Evolutionary conservation across 2,329 filamentous ascomycete genomes (phyloP).

Genomic region (Emergomyces africanus): DNA sequence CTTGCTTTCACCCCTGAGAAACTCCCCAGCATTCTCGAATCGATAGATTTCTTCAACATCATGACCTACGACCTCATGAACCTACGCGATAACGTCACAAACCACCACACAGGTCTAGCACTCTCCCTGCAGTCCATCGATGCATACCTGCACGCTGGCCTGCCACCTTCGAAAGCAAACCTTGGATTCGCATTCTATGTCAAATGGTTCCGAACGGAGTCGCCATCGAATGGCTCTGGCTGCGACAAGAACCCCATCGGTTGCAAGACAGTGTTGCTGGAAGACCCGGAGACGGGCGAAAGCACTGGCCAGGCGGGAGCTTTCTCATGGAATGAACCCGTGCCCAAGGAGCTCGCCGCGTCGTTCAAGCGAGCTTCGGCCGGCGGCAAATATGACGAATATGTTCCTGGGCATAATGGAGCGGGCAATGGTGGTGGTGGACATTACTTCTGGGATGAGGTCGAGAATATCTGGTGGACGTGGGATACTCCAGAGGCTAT

Average conservation of each 20-base stretch:
- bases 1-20: constrained; percentile 44
- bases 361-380: constrained; percentile 47
- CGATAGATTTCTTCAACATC: constrained; percentile 30
- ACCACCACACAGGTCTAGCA: constrained; percentile 51
- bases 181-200: constrained; percentile 57
- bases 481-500: constrained; percentile 56
- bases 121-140: constrained; percentile 44
- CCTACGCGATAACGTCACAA: constrained; percentile 49
- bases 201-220: constrained; percentile 51
- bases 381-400: constrained; percentile 45
- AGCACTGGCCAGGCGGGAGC: constrained; percentile 20
- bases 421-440: constrained; percentile 41
- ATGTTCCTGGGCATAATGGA: constrained; percentile 31
- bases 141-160: constrained; percentile 47
- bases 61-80: constrained; percentile 67
- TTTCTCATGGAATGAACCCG: constrained; percentile 25
- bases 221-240: constrained; percentile 17
- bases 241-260: constrained; percentile 35
- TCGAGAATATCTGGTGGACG: constrained; percentile 55
- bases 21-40: constrained; percentile 40
- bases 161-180: constrained; percentile 44
- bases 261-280: constrained; percentile 47
- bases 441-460: constrained; percentile 54
- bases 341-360: constrained; percentile 25
- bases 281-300: constrained; percentile 35